phyloP scores from a whole-genome alignment of 1,139 yeast genomes.

The Magnusiomyces paraingens region DNA sequence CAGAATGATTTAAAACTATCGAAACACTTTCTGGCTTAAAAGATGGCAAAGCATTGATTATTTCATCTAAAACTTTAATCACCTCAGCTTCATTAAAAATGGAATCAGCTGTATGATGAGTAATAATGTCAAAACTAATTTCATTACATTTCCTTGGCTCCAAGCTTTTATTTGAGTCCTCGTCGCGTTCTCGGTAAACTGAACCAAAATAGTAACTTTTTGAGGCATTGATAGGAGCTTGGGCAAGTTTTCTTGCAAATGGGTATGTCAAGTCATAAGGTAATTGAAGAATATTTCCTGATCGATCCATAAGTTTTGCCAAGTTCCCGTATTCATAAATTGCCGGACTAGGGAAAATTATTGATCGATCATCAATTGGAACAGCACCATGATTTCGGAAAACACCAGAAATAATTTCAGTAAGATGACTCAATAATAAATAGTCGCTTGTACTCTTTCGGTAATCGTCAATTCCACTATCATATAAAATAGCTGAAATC shows the following conservation, averaged over 20 bases:
- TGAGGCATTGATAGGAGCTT: conserved; percentile 46
- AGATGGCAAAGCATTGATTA: conserved; percentile 57
- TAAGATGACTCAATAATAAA: conserved; percentile 36
- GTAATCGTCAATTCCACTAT: conserved; percentile 26
- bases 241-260: conserved; percentile 63
- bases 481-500: conserved; percentile 78
- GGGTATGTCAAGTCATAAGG: conserved; percentile 89
- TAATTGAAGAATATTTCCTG: conserved; percentile 79
- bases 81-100: conserved; percentile 79
- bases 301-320: conserved; percentile 73
- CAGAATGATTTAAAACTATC: conserved; percentile 71
- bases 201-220: conserved; percentile 65
- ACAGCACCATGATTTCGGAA: conserved; percentile 84
- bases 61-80: conserved; percentile 71
- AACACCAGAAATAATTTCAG: conserved; percentile 49
- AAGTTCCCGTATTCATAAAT: conserved; percentile 56
- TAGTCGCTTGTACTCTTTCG: conserved; percentile 22
- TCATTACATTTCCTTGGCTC: conserved; percentile 78
- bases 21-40: conserved; percentile 49
- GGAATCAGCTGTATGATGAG: conserved; percentile 36
- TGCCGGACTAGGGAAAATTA: conserved; percentile 77
- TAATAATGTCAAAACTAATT: conserved; percentile 74
- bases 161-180: conserved; percentile 42
- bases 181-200: conserved; percentile 60
- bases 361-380: conserved; percentile 52